phyloP scores from a whole-genome alignment of 805 yeast genomes.

The Candida fluviatilis region DNA sequence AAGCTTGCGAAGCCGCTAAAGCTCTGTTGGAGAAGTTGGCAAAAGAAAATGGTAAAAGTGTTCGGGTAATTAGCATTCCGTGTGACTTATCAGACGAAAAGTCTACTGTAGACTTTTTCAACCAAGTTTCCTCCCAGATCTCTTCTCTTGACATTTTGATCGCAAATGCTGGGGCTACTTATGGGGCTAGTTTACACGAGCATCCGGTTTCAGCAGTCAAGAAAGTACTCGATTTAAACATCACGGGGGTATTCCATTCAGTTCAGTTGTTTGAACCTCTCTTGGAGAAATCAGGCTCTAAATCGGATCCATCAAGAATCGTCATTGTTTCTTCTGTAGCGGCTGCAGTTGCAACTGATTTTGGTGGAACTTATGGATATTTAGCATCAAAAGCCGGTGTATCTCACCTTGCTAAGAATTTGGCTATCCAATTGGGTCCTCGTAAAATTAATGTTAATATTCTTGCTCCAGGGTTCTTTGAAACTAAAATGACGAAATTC shows the following conservation, averaged over 20 bases:
- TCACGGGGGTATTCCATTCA: constrained; percentile 57
- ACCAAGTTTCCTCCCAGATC: constrained; percentile 31
- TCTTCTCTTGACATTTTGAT: constrained; percentile 51
- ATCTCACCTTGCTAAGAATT: constrained; percentile 52
- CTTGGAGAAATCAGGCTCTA: constrained; percentile 43
- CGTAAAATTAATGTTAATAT: constrained; percentile 58
- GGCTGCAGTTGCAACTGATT: constrained; percentile 39
- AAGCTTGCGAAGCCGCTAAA: constrained; percentile 53
- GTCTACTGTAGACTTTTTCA: constrained; percentile 40
- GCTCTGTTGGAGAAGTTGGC: constrained; percentile 23
- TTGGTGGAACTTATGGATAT: constrained; percentile 61
- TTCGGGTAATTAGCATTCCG: constrained; percentile 40
- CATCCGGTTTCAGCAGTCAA: constrained; percentile 55
- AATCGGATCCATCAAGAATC: constrained; percentile 52
- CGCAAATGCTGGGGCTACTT: constrained; percentile 72
- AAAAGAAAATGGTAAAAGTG: constrained; percentile 15
- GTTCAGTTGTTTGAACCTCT: constrained; percentile 53
- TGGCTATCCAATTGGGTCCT: constrained; percentile 59
- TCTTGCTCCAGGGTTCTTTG: constrained; percentile 68
- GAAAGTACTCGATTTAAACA: constrained; percentile 55
- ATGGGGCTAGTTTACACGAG: constrained; percentile 56
- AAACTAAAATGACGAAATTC: constrained; percentile 63
- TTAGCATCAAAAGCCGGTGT: constrained; percentile 65
- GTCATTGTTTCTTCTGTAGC: constrained; percentile 59
- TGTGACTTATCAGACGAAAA: constrained; percentile 47